Conservation (phyloP, 257 asterid genomes). For the Cinchona pubescens region DNA sequence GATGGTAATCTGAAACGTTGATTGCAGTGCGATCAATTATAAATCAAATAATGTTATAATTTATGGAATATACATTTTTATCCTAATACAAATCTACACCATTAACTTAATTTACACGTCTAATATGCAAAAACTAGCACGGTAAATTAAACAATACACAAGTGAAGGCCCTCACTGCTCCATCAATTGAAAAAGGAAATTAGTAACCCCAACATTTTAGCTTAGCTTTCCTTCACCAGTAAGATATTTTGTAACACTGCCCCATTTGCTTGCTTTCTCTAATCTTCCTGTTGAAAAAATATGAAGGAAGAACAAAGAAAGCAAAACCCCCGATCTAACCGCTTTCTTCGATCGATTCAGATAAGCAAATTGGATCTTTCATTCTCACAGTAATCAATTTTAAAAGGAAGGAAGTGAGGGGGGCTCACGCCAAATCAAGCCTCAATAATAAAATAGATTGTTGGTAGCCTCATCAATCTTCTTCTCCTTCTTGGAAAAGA, state of each 20-base stretch:
- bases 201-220: neutral
- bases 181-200: neutral
- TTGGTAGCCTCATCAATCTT: slow-evolving; percentile 16
- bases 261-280: slow-evolving; percentile 11
- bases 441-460: slow-evolving; percentile 20
- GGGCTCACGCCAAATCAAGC: slow-evolving; percentile 21
- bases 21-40: slow-evolving; percentile 2
- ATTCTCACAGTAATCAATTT: neutral
- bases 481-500: slow-evolving; percentile 22
- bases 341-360: neutral
- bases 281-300: slow-evolving; percentile 11
- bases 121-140: neutral
- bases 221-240: slow-evolving; percentile 12
- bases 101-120: neutral
- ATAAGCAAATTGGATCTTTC: neutral
- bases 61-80: slow-evolving; percentile 2
- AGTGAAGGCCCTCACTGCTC: slow-evolving; percentile 4
- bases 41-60: too few species aligned
- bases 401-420: neutral
- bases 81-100: neutral
- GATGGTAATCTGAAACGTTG: neutral
- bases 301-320: slow-evolving; percentile 3
- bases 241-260: too few species aligned
- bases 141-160: neutral
- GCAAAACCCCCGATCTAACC: neutral